These are phyloP conservation scores for Fusarium tuaranense DNA, from an alignment of 2,329 filamentous ascomycete genomes.

Conservation along the genomic window DNA sequence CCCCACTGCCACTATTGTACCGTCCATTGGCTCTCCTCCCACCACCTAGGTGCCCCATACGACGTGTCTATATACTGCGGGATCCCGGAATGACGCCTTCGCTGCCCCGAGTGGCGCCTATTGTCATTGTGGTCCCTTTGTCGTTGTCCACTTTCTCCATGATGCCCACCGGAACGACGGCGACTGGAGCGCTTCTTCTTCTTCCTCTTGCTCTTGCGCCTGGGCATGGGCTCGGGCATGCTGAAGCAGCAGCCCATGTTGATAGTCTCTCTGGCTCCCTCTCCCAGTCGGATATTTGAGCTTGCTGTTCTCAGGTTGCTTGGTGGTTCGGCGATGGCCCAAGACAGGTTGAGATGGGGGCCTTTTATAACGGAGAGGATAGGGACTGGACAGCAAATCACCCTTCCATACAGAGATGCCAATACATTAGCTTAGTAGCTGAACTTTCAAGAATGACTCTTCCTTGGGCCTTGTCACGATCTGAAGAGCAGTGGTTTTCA, in stretches of 20 bases:
- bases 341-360: background rate
- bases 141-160: background rate
- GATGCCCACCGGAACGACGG: background rate
- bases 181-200: background rate
- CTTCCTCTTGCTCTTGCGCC: background rate
- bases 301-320: background rate
- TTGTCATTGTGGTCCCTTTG: background rate
- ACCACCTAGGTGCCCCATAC: background rate
- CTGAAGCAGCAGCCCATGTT: constrained; percentile 26
- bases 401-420: background rate
- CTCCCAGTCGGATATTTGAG: background rate
- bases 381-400: background rate
- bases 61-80: background rate
- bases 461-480: background rate
- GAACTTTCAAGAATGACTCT: background rate
- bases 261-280: background rate
- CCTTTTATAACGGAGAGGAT: background rate
- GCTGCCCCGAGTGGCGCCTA: background rate
- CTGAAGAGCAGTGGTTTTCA: background rate
- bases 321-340: background rate
- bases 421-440: background rate
- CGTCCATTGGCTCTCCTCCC: background rate
- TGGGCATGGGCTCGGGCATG: background rate
- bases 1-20: background rate
- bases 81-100: background rate